A percentile compares a stretch with the other conserved stretches of the same genome.
phyloP scores from a whole-genome alignment of 495 filamentous ascomycete genomes.

The Penicillium dipodomyicola region DNA sequence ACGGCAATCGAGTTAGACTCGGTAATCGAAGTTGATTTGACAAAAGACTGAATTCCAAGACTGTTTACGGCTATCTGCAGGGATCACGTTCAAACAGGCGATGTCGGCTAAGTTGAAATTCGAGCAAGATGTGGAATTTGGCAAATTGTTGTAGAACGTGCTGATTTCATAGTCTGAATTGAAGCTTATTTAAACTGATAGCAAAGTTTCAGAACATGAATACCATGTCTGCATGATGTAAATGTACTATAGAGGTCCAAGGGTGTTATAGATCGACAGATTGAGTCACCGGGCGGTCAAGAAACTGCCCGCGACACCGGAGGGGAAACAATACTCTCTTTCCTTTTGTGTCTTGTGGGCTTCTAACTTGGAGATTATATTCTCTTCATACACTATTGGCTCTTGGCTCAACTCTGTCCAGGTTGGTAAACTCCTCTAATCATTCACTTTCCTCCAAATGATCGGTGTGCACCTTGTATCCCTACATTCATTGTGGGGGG shows the following conservation, averaged over 20 bases:
- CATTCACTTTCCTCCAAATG: not conserved
- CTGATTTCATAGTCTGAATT: not conserved
- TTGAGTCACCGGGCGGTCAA: conserved; percentile 28
- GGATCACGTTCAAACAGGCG: not conserved
- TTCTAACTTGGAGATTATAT: not conserved
- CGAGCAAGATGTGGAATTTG: not conserved
- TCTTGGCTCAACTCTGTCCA: conserved; percentile 9
- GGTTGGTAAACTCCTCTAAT: conserved; percentile 5
- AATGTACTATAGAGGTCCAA: too few species aligned
- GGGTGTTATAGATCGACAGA: not conserved
- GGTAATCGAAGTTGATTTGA: not conserved
- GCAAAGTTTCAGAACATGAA: not conserved
- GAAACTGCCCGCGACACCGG: conserved; percentile 38
- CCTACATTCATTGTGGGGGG: conserved; percentile 24
- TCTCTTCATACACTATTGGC: conserved; percentile 15
- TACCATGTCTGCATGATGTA: not conserved
- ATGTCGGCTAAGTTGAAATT: not conserved
- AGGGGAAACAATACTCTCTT: conserved; percentile 25
- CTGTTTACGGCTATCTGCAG: not conserved
- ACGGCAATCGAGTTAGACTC: not conserved
- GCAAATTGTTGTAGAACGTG: not conserved
- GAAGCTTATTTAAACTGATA: not conserved
- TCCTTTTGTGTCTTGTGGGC: not conserved
- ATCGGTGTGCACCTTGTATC: conserved; percentile 20
- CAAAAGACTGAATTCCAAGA: not conserved